Conservation (phyloP, 1,139 yeast genomes). For the Pneumocystis wakefieldiae region DNA sequence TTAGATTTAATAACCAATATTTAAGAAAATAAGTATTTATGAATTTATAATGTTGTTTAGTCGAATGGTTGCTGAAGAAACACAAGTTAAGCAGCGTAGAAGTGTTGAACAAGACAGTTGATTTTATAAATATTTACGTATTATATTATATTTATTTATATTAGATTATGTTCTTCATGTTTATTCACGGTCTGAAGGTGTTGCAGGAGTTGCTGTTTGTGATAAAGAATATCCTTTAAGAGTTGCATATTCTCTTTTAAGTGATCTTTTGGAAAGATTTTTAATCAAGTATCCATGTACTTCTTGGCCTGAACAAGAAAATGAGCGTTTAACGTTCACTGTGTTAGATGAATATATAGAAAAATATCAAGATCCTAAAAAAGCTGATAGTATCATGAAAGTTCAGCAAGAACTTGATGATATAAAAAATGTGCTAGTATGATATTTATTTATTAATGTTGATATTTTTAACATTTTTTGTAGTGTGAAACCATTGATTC, state of each 20-base stretch:
- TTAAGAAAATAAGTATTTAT: conserved; percentile 18
- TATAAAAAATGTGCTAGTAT: conserved; percentile 67
- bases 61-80: conserved; percentile 78
- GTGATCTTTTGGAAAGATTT: conserved; percentile 84
- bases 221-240: conserved; percentile 94
- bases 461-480: neutral
- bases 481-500: conserved; percentile 82
- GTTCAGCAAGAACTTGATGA: conserved; percentile 97
- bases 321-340: conserved; percentile 24
- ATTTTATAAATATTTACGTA: conserved; percentile 1
- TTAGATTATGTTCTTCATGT: conserved; percentile 73
- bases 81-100: conserved; percentile 81
- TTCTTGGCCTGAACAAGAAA: conserved; percentile 45
- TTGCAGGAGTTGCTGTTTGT: conserved; percentile 84
- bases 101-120: conserved; percentile 67
- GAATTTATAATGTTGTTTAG: conserved; percentile 94
- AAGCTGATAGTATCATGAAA: conserved; percentile 92
- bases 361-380: conserved; percentile 90
- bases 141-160: neutral
- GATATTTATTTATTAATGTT: neutral
- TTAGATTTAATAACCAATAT: neutral
- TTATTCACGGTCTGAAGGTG: conserved; percentile 75
- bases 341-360: conserved; percentile 54
- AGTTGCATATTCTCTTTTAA: conserved; percentile 89
- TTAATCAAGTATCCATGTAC: conserved; percentile 64